Evolutionary conservation across 202 grass and related monocot genomes (phyloP).

Genomic region (Cymbopogon flexuosus): DNA sequence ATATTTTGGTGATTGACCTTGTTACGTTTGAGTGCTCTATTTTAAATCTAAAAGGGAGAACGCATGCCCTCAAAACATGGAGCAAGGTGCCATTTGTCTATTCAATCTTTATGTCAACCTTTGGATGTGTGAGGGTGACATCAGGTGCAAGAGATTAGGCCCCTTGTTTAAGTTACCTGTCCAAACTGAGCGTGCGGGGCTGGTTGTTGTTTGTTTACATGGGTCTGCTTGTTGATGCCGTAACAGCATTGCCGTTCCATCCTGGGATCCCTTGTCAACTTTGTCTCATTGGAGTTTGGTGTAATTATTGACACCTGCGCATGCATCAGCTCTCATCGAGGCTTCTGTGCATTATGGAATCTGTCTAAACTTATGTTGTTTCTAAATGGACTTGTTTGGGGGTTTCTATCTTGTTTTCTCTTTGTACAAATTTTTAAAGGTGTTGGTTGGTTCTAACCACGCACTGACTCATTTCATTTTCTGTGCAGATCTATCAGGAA

Average conservation of each 20-base stretch:
- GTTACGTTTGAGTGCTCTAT: constrained; percentile 23
- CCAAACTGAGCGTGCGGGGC: constrained; percentile 24
- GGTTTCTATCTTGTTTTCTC: neutral
- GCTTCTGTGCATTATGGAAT: constrained; percentile 3
- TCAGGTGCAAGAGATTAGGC: constrained; percentile 50
- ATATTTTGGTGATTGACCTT: constrained; percentile 15
- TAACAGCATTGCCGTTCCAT: neutral
- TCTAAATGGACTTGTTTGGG: constrained; percentile 21
- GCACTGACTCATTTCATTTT: constrained; percentile 5
- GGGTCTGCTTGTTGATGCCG: neutral
- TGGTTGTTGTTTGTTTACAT: constrained; percentile 18
- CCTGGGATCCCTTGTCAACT: constrained; percentile 49
- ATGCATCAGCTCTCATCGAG: constrained; percentile 38
- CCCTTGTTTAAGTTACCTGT: constrained; percentile 39
- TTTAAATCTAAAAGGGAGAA: constrained; percentile 46
- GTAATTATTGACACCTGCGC: constrained; percentile 39
- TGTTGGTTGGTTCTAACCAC: neutral
- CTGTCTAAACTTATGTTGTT: neutral
- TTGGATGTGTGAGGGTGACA: constrained; percentile 59
- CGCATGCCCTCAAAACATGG: constrained; percentile 84
- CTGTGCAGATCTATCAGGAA: constrained; percentile 23
- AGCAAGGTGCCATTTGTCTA: constrained; percentile 48
- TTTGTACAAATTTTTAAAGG: neutral
- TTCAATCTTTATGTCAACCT: constrained; percentile 52
- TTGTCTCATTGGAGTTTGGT: constrained; percentile 40